phyloP scores from a whole-genome alignment of 2,329 filamentous ascomycete genomes.

The Colletotrichum theobromicola region DNA sequence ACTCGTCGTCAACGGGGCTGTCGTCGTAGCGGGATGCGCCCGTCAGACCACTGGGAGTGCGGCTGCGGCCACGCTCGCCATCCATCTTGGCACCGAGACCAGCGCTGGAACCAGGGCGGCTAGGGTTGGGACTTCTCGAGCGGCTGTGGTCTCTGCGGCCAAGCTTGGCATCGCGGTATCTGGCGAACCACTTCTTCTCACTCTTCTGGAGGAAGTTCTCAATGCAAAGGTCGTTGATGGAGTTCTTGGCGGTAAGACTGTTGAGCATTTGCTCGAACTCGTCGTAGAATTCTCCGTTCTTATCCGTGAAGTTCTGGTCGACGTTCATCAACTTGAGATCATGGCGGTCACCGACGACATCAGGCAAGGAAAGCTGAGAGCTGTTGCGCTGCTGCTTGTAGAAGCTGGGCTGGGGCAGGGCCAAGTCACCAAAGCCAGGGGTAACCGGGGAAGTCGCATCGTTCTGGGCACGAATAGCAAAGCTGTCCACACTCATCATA shows the following conservation, averaged over 20 bases:
- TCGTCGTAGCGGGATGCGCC: slow-evolving; percentile 20
- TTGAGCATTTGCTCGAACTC: slow-evolving; percentile 64
- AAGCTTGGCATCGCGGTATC: slow-evolving; percentile 63
- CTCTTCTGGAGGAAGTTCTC: slow-evolving; percentile 69
- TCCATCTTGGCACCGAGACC: slow-evolving; percentile 25
- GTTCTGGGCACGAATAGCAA: slow-evolving; percentile 27
- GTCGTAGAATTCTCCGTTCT: slow-evolving; percentile 64
- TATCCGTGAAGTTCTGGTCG: slow-evolving; percentile 71
- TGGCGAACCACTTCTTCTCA: slow-evolving; percentile 71
- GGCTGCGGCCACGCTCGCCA: slow-evolving; percentile 26
- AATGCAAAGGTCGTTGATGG: slow-evolving; percentile 64
- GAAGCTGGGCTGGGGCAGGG: slow-evolving; percentile 17
- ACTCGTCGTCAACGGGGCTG: slow-evolving; percentile 41
- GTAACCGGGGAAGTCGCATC: slow-evolving; percentile 1
- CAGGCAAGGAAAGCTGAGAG: slow-evolving; percentile 58
- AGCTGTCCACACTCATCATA: slow-evolving; percentile 28
- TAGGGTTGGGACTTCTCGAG: slow-evolving; percentile 34
- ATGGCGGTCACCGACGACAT: slow-evolving; percentile 64
- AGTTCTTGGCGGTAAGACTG: slow-evolving; percentile 57
- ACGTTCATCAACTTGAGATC: slow-evolving; percentile 70
- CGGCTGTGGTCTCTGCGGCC: slow-evolving; percentile 44
- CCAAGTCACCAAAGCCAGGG: slow-evolving; percentile 12
- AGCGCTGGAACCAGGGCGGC: slow-evolving; percentile 18
- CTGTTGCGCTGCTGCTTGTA: slow-evolving; percentile 38
- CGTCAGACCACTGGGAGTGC: slow-evolving; percentile 33